Evolutionary conservation across 371 early-diverging fungal genomes (phyloP), one percentile per base, ranked within the genome.

Genomic region (Zychaea mexicana): DNA sequence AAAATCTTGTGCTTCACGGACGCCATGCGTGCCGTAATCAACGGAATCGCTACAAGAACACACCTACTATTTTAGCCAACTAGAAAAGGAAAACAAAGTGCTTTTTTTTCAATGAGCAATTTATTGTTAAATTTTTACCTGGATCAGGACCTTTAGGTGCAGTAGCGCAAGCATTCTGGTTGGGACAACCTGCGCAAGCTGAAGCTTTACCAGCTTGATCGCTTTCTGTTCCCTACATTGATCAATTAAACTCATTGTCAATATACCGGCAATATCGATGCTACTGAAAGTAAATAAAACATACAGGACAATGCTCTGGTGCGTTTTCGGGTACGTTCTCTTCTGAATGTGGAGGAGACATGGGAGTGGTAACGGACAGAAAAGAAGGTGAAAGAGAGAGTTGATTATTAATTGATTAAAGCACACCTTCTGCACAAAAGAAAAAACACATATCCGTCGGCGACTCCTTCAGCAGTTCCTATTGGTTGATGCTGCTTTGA

Each of bases 181-280:
- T 99, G 3, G 99, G 99, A 73, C 99, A 99, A 8, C 99, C 99
- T 38, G 84, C 95, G 77, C 99, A 98, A 5, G 96, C 94, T 31
- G 86, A 88, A 21, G 91, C 90, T 71, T 92, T 92, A 26, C 99
- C 99, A 12, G 99, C 99, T 57, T 85, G 64, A 66, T 93, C 92
- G 68, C 93, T 94, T 56, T 91, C 92, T 3, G 95, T 87, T 1
- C 97, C 96, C 87, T 88, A 68, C 30, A 24, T 24, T 17, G 36
- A 57, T 31, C 26, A 26, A 26, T 39, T 39, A 57, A 21, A n/a
- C n/a, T n/a, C n/a, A n/a, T n/a, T n/a, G n/a, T n/a, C n/a, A n/a
- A n/a, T n/a, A n/a, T n/a, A n/a, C n/a, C n/a, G n/a, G n/a, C n/a
- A n/a, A n/a, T n/a, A n/a, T n/a, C n/a, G 19, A 15, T 33, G 24